phyloP scores from a whole-genome alignment of 345 rosid genomes.

The Diplotaxis tenuifolia region DNA sequence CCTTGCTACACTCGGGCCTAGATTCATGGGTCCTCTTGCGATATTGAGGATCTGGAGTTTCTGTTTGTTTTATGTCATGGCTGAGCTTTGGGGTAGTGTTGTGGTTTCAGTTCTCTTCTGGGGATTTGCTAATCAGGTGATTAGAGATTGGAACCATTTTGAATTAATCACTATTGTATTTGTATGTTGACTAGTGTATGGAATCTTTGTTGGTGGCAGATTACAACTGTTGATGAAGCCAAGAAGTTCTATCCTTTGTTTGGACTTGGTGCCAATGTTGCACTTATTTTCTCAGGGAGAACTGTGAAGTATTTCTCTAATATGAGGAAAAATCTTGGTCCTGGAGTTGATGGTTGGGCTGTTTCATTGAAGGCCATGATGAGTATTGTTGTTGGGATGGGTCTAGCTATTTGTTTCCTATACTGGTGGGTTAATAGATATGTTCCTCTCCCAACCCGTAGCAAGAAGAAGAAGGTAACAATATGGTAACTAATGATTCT shows the following conservation, averaged over 20 bases:
- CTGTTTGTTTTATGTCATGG: constrained; percentile 98
- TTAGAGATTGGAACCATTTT: background rate
- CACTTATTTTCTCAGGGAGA: constrained; percentile 89
- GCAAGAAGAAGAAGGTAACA: constrained; percentile 94
- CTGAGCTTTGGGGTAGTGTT: constrained; percentile 99
- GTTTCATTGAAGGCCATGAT: constrained; percentile 91
- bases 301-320: constrained; percentile 95
- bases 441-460: constrained; percentile 82
- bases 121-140: constrained; percentile 99
- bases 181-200: background rate
- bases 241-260: constrained; percentile 91
- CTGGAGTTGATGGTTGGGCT: constrained; percentile 99
- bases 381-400: constrained; percentile 92
- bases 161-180: background rate
- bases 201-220: constrained; percentile 52
- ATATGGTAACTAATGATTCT: background rate
- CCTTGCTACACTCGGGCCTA: constrained; percentile 70
- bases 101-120: constrained; percentile 94
- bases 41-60: constrained; percentile 95
- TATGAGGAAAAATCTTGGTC: constrained; percentile 79
- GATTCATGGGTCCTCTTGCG: constrained; percentile 95
- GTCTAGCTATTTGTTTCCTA: constrained; percentile 69
- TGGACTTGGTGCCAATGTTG: constrained; percentile 93
- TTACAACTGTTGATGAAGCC: constrained; percentile 94
- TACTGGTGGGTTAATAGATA: constrained; percentile 94